phyloP scores from a whole-genome alignment of 225 moss, liverwort and hornwort species.

The Pleurozium schreberi region DNA sequence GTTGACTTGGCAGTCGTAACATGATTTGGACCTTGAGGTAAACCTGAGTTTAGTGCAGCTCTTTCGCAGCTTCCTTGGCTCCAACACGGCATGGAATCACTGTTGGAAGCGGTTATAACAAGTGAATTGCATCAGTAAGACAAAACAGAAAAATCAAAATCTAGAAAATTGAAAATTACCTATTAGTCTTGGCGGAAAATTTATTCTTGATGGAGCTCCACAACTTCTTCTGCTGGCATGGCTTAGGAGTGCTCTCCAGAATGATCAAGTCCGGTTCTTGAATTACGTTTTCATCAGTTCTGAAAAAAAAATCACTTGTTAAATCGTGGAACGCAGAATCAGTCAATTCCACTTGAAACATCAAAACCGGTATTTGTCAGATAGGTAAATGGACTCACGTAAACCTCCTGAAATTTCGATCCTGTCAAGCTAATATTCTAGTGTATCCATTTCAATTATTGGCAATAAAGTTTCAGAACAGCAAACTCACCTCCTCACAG shows the following conservation, averaged over 20 bases:
- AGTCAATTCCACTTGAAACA: neutral
- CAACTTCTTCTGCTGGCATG: neutral
- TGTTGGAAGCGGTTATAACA: neutral
- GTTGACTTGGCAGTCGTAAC: neutral
- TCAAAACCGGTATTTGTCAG: neutral
- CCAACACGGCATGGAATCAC: neutral
- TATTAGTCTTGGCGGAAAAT: neutral
- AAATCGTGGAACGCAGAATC: neutral
- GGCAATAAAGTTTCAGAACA: neutral
- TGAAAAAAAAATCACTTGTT: neutral
- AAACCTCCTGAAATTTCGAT: neutral
- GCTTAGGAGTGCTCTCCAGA: conserved; percentile 1
- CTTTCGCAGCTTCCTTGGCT: neutral
- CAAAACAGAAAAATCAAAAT: neutral
- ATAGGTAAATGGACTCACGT: neutral
- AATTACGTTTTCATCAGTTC: neutral
- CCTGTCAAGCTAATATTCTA: neutral
- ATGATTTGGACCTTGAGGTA: neutral
- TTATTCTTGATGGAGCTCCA: conserved; percentile 18
- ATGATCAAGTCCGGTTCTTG: conserved; percentile 5
- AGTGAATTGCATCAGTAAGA: neutral
- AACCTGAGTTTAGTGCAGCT: neutral
- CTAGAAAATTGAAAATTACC: neutral
- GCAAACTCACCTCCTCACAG: conserved; percentile 16
- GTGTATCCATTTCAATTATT: neutral